These are phyloP conservation scores for Kuraishia cidri DNA, from an alignment of 805 yeast species.

Conservation along the genomic window DNA sequence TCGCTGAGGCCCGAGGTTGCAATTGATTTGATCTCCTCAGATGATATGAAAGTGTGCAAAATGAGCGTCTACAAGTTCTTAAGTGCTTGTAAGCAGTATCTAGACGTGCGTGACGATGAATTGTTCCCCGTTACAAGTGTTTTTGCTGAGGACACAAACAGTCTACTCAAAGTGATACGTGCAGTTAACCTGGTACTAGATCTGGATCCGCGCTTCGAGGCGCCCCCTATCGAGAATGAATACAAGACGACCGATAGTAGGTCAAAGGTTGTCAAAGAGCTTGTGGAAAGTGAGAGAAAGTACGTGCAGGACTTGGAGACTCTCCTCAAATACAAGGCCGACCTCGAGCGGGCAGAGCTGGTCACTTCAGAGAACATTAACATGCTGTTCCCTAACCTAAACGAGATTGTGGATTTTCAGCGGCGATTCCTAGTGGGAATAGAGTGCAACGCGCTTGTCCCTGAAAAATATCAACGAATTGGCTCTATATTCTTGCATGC, in stretches of 20 bases:
- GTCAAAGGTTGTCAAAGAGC: slow-evolving; percentile 74
- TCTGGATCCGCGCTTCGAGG: slow-evolving; percentile 28
- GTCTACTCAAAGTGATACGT: slow-evolving; percentile 62
- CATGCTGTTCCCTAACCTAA: slow-evolving; percentile 75
- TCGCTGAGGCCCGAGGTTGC: slow-evolving; percentile 44
- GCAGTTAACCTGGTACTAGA: slow-evolving; percentile 63
- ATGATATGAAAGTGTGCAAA: slow-evolving; percentile 78
- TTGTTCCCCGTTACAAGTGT: slow-evolving; percentile 88
- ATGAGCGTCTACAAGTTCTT: slow-evolving; percentile 86
- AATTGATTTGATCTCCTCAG: slow-evolving; percentile 58
- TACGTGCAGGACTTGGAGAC: slow-evolving; percentile 87
- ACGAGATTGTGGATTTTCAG: slow-evolving; percentile 84
- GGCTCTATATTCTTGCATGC: slow-evolving; percentile 87
- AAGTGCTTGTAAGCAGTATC: slow-evolving; percentile 71
- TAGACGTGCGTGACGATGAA: slow-evolving; percentile 69
- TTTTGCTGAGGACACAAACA: slow-evolving; percentile 74
- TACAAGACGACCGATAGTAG: slow-evolving; percentile 40
- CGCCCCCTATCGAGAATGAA: slow-evolving; percentile 4
- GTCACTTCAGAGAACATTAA: slow-evolving; percentile 76
- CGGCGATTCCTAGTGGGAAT: slow-evolving; percentile 80
- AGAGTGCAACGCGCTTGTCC: slow-evolving; percentile 78
- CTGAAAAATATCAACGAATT: slow-evolving; percentile 69
- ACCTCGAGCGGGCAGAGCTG: slow-evolving; percentile 54
- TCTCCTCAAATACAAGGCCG: slow-evolving; percentile 57
- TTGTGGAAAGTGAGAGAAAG: slow-evolving; percentile 85